Evolutionary conservation across 768 basidiomycete species (phyloP).

Genomic region (Pleurotus tuber-regium): DNA sequence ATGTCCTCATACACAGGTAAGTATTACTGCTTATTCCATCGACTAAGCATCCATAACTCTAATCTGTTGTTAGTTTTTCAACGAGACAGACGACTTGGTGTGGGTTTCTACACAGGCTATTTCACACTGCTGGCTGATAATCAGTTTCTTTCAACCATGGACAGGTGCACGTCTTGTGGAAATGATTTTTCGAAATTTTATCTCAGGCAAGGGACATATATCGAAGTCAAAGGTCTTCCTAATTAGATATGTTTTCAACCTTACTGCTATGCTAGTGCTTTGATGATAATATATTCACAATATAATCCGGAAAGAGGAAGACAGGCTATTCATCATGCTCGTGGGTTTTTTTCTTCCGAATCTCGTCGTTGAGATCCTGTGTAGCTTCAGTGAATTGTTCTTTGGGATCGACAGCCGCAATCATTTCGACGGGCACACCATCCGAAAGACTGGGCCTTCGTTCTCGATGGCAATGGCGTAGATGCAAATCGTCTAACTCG

Average conservation of each 20-base stretch:
- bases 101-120: not conserved
- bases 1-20: slow-evolving; percentile 4
- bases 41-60: not conserved
- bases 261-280: not conserved
- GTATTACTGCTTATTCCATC: not conserved
- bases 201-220: slow-evolving; percentile 6
- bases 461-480: slow-evolving; percentile 44
- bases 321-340: slow-evolving; percentile 17
- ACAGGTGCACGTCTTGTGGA: slow-evolving; percentile 8
- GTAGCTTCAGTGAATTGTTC: slow-evolving; percentile 67
- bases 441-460: slow-evolving; percentile 66
- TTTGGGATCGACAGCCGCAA: slow-evolving; percentile 54
- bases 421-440: slow-evolving; percentile 58
- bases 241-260: not conserved
- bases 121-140: not conserved
- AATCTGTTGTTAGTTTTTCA: slow-evolving; percentile 1
- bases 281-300: slow-evolving; percentile 19
- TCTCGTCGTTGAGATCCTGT: slow-evolving; percentile 64
- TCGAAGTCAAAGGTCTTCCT: slow-evolving; percentile 10
- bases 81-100: slow-evolving; percentile 6
- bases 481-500: slow-evolving; percentile 42
- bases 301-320: slow-evolving; percentile 3
- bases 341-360: slow-evolving; percentile 32
- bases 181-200: slow-evolving; percentile 9
- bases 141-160: not conserved